Evolutionary conservation across 345 rosid genomes (phyloP), one percentile per base, ranked within the genome.

Genomic region (Brassica juncea): DNA sequence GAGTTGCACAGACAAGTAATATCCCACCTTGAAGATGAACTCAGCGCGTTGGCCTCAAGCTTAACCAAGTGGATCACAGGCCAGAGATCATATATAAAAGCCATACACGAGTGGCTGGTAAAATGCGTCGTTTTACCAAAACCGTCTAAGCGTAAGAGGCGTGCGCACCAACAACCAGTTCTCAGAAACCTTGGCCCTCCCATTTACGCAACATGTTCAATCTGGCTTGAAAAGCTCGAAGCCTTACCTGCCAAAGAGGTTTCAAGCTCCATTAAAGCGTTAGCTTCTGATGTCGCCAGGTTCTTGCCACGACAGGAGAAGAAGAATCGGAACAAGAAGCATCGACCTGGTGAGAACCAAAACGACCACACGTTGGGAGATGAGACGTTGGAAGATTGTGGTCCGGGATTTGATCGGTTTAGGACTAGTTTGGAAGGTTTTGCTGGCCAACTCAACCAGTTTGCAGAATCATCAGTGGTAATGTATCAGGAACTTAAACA

Each of bases 11-110:
- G 89, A 72, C 91, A 88, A 69, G 85, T 89, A 47, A 87, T 89
- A 10, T 58, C 90, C 65, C 83, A 88, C 75, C 94, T 95, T 1
- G 97, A 88, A 81, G 74, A 66, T 42, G 98, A 95, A 74, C 87
- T 95, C 4, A 68, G 71, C 67, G 76, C 68, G 2, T 75, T 93
- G 28, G 89, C 87, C 37, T 84, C 91, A 8, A 88, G 91, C 80
- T 95, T 95, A 81, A 80, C 86, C 10, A 91, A 88, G 85, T 91
- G 97, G 97, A 86, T 88, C 71, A 81, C 78, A 25, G 89, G 98
- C 19, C 97, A 91, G 81, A 90, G 76, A 76, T 84, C 87, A 49
- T 95, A 90, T 72, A 81, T 93, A 34, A 63, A 68, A 78, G 88
- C 94, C 5, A 90, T 91, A 84, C 80, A 91, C 37, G 61, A 78